A percentile compares a stretch with the other conserved stretches of the same genome.
Evolutionary conservation across 306 rosid species (phyloP).

Genomic region (Abrus pulchellus): DNA sequence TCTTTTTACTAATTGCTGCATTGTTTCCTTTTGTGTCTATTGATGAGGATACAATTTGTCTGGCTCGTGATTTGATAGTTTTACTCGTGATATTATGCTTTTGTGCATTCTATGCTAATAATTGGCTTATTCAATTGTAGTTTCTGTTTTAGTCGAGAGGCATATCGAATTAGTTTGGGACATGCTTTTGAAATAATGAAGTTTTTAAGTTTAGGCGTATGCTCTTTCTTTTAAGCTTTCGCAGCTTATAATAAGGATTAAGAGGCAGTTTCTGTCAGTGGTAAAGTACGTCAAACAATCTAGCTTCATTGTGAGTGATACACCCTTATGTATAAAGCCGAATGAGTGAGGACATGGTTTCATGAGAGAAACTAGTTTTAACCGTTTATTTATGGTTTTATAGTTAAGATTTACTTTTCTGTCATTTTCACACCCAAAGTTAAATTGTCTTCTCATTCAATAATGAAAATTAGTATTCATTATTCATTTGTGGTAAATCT

Average conservation of each 20-base stretch:
- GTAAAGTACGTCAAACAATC: not conserved
- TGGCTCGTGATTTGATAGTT: not conserved
- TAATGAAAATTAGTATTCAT: not conserved
- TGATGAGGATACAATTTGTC: conserved; percentile 12
- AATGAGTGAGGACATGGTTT: not conserved
- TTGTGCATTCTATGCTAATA: conserved; percentile 15
- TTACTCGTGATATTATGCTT: conserved; percentile 1
- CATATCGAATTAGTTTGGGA: conserved; percentile 16
- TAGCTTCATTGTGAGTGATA: not conserved
- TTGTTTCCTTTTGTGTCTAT: not conserved
- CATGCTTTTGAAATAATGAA: not conserved
- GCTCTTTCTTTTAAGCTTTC: conserved; percentile 1
- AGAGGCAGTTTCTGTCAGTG: not conserved
- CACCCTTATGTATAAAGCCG: not conserved
- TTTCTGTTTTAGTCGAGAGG: conserved; percentile 2
- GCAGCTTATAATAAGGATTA: not conserved
- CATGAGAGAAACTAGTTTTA: not conserved
- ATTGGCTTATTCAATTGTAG: not conserved
- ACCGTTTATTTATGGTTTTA: not conserved
- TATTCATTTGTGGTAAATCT: conserved; percentile 6
- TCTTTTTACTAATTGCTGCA: not conserved
- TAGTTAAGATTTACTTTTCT: not conserved
- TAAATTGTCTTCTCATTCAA: not conserved
- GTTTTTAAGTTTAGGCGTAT: not conserved
- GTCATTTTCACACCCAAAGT: not conserved